Conservation (phyloP, 1,139 yeast species). For the Kurtzmaniella quercitrusa region DNA sequence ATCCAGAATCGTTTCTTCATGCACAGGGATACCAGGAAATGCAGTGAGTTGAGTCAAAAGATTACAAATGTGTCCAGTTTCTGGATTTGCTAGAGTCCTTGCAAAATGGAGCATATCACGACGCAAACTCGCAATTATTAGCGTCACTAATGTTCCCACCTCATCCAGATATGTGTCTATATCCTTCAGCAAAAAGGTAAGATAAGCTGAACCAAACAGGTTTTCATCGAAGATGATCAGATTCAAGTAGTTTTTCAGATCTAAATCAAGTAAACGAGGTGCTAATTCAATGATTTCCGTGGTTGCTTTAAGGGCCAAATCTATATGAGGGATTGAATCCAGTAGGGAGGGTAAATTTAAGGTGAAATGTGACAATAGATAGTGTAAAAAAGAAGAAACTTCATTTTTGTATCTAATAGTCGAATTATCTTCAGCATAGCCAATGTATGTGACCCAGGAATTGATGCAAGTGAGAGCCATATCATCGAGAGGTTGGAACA, state of each 20-base stretch:
- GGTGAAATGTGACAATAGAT: slow-evolving; percentile 19
- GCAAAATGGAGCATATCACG: slow-evolving; percentile 49
- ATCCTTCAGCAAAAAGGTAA: slow-evolving; percentile 11
- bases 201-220: slow-evolving; percentile 30
- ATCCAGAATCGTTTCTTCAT: slow-evolving; percentile 65
- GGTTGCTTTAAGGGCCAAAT: slow-evolving; percentile 27
- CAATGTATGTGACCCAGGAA: slow-evolving; percentile 32
- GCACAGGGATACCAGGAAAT: slow-evolving; percentile 56
- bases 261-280: slow-evolving; percentile 33
- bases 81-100: slow-evolving; percentile 37
- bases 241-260: slow-evolving; percentile 19
- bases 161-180: slow-evolving; percentile 38
- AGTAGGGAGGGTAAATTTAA: not conserved
- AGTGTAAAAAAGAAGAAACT: slow-evolving; percentile 6
- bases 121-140: slow-evolving; percentile 51
- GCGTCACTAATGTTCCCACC: slow-evolving; percentile 44
- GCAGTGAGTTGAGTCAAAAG: slow-evolving; percentile 56
- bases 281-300: slow-evolving; percentile 46
- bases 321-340: slow-evolving; percentile 1
- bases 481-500: slow-evolving; percentile 11
- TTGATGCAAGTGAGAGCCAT: slow-evolving; percentile 27
- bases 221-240: slow-evolving; percentile 33
- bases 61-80: slow-evolving; percentile 37
- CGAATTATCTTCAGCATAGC: slow-evolving; percentile 33
- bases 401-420: slow-evolving; percentile 28